Evolutionary conservation across 352 stramenopile species (phyloP).

Genomic region (Phytophthora parvispora): DNA sequence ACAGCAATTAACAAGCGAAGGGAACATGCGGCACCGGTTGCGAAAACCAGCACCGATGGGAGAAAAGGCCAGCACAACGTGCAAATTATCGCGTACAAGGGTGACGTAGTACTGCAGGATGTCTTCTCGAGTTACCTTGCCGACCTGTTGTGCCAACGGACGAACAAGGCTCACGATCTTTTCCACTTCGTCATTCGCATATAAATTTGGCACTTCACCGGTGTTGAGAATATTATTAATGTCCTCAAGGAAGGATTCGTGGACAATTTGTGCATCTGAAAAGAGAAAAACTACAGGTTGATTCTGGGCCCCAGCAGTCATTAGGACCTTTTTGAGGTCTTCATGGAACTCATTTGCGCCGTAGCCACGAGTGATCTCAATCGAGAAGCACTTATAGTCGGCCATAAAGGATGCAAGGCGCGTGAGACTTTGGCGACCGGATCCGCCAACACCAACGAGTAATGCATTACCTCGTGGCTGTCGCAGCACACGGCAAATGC

Average conservation of each 20-base stretch:
- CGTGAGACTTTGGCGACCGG: constrained; percentile 92
- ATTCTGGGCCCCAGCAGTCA: constrained; percentile 90
- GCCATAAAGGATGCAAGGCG: constrained; percentile 93
- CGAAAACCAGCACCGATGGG: constrained; percentile 94
- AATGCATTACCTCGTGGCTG: constrained; percentile 94
- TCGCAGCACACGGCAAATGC: constrained; percentile 93
- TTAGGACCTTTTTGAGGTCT: constrained; percentile 93
- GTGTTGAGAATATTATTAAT: constrained; percentile 97
- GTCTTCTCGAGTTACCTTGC: constrained; percentile 88
- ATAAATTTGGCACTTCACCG: constrained; percentile 95
- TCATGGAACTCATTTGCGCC: constrained; percentile 93
- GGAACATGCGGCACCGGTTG: constrained; percentile 95
- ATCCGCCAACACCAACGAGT: constrained; percentile 94
- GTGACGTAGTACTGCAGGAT: constrained; percentile 91
- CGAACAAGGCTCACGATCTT: constrained; percentile 91
- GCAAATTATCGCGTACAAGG: constrained; percentile 95
- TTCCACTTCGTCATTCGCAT: constrained; percentile 92
- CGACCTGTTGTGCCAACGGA: constrained; percentile 76
- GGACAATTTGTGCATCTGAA: constrained; percentile 94
- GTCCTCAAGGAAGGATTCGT: constrained; percentile 95
- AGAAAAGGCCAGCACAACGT: constrained; percentile 95
- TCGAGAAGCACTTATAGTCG: constrained; percentile 93
- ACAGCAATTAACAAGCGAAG: constrained; percentile 95
- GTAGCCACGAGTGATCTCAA: constrained; percentile 95
- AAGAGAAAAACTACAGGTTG: constrained; percentile 95